phyloP scores from a whole-genome alignment of 2,329 filamentous ascomycete genomes.

The Colletotrichum neosansevieriae region DNA sequence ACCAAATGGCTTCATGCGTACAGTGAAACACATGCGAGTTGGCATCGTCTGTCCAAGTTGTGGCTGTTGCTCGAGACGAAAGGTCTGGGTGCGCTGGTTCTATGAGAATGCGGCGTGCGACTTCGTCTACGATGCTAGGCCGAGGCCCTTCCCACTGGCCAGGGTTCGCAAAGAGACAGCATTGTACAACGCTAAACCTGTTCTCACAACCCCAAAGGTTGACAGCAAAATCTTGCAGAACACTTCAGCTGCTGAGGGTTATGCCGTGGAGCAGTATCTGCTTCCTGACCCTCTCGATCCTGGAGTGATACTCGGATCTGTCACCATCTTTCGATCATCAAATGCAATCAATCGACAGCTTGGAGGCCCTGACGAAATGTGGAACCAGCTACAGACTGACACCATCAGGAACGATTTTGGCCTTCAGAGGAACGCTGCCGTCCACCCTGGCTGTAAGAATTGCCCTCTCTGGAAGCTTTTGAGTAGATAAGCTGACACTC shows the following conservation, averaged over 20 bases:
- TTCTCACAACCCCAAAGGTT: neutral
- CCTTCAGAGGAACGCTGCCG: conserved; percentile 57
- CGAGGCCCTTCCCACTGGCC: conserved; percentile 42
- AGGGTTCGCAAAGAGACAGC: conserved; percentile 33
- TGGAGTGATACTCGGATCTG: conserved; percentile 58
- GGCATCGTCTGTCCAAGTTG: conserved; percentile 78
- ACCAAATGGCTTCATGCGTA: conserved; percentile 52
- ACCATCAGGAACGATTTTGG: conserved; percentile 51
- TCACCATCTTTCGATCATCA: conserved; percentile 70
- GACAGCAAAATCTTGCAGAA: conserved; percentile 40
- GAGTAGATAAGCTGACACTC: conserved; percentile 42
- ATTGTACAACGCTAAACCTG: conserved; percentile 1
- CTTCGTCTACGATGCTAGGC: conserved; percentile 54
- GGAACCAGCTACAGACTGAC: conserved; percentile 58
- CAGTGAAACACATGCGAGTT: conserved; percentile 64
- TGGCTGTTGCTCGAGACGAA: conserved; percentile 69
- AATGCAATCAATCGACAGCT: conserved; percentile 60
- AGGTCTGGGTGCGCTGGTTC: conserved; percentile 71
- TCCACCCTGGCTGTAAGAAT: conserved; percentile 49
- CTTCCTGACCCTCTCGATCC: conserved; percentile 57
- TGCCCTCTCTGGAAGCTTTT: conserved; percentile 25
- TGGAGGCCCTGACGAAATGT: conserved; percentile 72
- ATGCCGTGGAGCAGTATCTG: conserved; percentile 45
- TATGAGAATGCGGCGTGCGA: conserved; percentile 66
- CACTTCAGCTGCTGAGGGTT: conserved; percentile 7